Evolutionary conservation across 371 early-diverging fungal genomes (phyloP).

Genomic region (Rhizopus arrhizus): DNA sequence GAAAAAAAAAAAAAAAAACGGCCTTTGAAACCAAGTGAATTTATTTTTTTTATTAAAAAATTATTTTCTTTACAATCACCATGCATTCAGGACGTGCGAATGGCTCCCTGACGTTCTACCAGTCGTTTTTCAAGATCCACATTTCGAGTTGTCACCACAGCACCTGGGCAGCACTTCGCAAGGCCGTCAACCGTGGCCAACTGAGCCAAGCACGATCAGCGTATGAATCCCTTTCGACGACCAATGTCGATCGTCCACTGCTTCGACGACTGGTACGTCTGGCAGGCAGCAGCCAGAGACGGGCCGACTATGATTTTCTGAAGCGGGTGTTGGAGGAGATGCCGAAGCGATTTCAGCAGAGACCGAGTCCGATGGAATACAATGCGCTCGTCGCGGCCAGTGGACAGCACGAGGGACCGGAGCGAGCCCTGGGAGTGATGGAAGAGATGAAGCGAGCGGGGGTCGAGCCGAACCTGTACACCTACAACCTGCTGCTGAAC

Average conservation of each 20-base stretch:
- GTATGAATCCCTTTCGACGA: slow-evolving; percentile 6
- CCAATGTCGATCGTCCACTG: slow-evolving; percentile 19
- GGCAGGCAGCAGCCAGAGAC: slow-evolving; percentile 23
- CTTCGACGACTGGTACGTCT: slow-evolving; percentile 27
- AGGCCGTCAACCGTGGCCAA: slow-evolving; percentile 16
- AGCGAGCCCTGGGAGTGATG: slow-evolving; percentile 27
- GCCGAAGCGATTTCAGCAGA: slow-evolving; percentile 18
- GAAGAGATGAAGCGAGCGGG: slow-evolving; percentile 35
- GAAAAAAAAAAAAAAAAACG: no score
- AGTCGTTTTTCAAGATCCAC: background rate
- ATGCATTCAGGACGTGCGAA: no score
- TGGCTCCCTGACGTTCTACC: background rate
- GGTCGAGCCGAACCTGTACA: slow-evolving; percentile 30
- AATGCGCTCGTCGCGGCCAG: slow-evolving; percentile 43
- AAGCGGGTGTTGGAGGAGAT: slow-evolving; percentile 28
- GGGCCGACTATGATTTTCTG: slow-evolving; percentile 32
- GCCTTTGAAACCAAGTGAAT: no score
- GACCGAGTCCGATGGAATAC: slow-evolving; percentile 39
- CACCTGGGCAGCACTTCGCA: background rate
- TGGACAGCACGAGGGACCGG: slow-evolving; percentile 35
- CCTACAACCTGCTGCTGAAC: slow-evolving; percentile 56
- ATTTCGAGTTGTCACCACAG: background rate
- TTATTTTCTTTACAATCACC: no score
- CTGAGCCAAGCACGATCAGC: slow-evolving; percentile 5
- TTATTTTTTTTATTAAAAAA: no score